Percentiles rank a stretch among this genome's conserved stretches.
phyloP scores from a whole-genome alignment of 768 basidiomycete species.

The Coprinellus aureogranulatus region DNA sequence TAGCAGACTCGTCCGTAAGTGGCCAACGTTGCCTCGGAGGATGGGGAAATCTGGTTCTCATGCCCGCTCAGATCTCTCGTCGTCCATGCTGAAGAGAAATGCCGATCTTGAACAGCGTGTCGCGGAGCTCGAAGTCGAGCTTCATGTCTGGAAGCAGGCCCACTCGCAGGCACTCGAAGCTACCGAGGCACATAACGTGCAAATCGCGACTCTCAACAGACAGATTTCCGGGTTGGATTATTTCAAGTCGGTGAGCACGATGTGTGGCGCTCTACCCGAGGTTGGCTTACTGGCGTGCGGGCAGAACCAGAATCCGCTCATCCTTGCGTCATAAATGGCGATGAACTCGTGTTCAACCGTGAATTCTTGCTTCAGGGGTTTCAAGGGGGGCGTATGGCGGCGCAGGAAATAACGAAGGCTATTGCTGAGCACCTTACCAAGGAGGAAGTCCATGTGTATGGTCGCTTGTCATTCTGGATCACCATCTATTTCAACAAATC shows the following conservation, averaged over 20 bases:
- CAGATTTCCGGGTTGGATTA: conserved; percentile 61
- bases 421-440: conserved; percentile 67
- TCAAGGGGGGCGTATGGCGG: conserved; percentile 61
- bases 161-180: conserved; percentile 61
- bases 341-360: conserved; percentile 63
- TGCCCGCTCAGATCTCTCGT: conserved; percentile 52
- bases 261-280: neutral
- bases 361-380: conserved; percentile 61
- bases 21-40: neutral
- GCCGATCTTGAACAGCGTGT: conserved; percentile 62
- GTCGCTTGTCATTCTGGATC: conserved; percentile 73
- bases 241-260: conserved; percentile 40
- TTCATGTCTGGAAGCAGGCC: conserved; percentile 69
- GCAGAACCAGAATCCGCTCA: conserved; percentile 64
- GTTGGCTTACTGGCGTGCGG: neutral
- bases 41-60: neutral
- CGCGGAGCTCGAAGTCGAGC: conserved; percentile 65
- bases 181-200: conserved; percentile 67
- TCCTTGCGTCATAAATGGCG: conserved; percentile 76
- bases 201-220: conserved; percentile 59
- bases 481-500: conserved; percentile 68
- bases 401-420: conserved; percentile 62
- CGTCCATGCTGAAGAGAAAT: conserved; percentile 61
- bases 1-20: conserved; percentile 55
- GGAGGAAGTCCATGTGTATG: conserved; percentile 59